These are phyloP conservation scores for Phaffia tasmanica DNA, from an alignment of 768 basidiomycete species.

Conservation along the genomic window DNA sequence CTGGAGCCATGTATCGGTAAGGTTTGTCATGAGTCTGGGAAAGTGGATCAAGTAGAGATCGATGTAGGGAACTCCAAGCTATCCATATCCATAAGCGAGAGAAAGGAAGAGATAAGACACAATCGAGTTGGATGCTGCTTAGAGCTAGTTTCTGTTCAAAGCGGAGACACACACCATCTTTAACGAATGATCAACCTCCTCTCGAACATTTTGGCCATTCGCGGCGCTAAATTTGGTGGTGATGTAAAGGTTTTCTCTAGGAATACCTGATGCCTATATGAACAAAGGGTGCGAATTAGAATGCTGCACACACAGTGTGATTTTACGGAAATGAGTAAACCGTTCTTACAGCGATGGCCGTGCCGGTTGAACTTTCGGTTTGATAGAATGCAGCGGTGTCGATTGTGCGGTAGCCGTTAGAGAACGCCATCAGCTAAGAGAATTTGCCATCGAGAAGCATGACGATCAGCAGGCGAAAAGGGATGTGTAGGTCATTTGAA, in stretches of 20 bases:
- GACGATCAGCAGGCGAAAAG: too few species aligned
- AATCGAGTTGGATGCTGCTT: slow-evolving; percentile 12
- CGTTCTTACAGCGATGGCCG: slow-evolving; percentile 32
- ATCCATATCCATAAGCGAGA: slow-evolving; percentile 39
- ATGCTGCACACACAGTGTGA: too few species aligned
- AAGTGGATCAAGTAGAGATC: slow-evolving; percentile 57
- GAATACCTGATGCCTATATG: slow-evolving; percentile 26
- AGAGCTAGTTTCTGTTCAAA: background rate
- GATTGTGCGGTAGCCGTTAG: slow-evolving; percentile 1
- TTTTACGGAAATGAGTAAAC: too few species aligned
- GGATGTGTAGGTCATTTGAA: too few species aligned
- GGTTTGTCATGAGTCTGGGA: slow-evolving; percentile 12
- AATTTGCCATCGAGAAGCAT: too few species aligned
- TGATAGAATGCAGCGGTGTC: slow-evolving; percentile 29
- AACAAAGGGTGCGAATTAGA: too few species aligned
- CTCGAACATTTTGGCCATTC: slow-evolving; percentile 43
- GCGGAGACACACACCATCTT: slow-evolving; percentile 42
- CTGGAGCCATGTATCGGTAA: slow-evolving; percentile 12
- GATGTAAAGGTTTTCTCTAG: slow-evolving; percentile 45
- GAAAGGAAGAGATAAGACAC: slow-evolving; percentile 27
- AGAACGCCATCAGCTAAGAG: background rate
- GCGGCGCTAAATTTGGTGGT: slow-evolving; percentile 43
- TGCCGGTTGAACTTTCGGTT: slow-evolving; percentile 35
- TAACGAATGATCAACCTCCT: slow-evolving; percentile 48
- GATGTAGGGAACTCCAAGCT: slow-evolving; percentile 37